phyloP scores from a whole-genome alignment of 1,284 basidiomycete genomes.

The Fomitopsis pinicola region DNA sequence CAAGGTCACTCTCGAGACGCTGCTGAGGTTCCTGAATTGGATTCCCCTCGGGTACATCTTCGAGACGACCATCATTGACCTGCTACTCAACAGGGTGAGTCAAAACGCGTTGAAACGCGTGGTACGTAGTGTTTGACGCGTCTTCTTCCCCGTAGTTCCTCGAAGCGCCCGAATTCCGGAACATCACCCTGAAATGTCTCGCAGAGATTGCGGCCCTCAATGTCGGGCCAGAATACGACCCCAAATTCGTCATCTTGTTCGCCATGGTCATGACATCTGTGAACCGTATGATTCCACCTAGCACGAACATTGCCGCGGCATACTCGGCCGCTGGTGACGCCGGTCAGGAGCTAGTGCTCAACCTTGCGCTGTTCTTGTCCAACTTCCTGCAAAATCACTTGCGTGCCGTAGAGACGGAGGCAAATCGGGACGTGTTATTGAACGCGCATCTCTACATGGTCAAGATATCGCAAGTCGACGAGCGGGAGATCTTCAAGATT shows the following conservation, averaged over 20 bases:
- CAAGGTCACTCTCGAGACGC: constrained; percentile 93
- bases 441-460: constrained; percentile 99
- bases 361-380: constrained; percentile 93
- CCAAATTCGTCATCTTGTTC: constrained; percentile 97
- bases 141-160: constrained; percentile 71
- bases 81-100: constrained; percentile 83
- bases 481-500: constrained; percentile 99
- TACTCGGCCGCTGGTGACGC: constrained; percentile 90
- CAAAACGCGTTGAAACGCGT: constrained; percentile 6
- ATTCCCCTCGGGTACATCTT: constrained; percentile 99
- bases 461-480: constrained; percentile 97
- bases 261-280: constrained; percentile 97
- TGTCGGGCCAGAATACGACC: constrained; percentile 98
- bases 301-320: constrained; percentile 90
- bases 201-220: constrained; percentile 95
- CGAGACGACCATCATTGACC: constrained; percentile 97
- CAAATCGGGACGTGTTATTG: constrained; percentile 89
- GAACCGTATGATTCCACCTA: constrained; percentile 97
- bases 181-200: constrained; percentile 95
- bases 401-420: constrained; percentile 87
- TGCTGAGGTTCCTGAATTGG: constrained; percentile 98
- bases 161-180: constrained; percentile 95
- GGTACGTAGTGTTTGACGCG: background rate
- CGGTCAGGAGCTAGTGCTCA: constrained; percentile 96
- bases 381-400: constrained; percentile 96